Evolutionary conservation across 208 protist genomes (phyloP).

Genomic region (Herpetomonas tarakana): DNA sequence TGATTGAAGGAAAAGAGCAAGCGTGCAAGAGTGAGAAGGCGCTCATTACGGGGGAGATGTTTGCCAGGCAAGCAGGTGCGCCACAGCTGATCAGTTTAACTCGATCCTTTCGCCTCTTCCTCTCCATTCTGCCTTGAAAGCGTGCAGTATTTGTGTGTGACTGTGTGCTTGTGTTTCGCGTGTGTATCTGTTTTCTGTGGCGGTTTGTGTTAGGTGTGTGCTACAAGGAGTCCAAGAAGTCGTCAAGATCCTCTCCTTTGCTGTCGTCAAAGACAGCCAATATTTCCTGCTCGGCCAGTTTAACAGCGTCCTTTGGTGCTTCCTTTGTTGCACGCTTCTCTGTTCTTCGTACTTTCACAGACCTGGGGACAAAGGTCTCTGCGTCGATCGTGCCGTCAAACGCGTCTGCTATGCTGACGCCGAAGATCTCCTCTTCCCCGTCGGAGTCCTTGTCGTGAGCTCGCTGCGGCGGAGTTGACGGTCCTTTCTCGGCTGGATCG

Average conservation of each 20-base stretch:
- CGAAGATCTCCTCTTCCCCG: background rate
- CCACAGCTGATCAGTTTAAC: too few species aligned
- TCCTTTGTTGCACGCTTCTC: background rate
- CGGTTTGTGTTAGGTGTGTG: too few species aligned
- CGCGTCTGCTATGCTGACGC: background rate
- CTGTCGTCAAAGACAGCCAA: constrained; percentile 20
- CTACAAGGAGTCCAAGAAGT: constrained; percentile 54
- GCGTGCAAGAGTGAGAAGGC: too few species aligned
- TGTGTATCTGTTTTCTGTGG: too few species aligned
- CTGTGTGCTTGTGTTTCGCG: too few species aligned
- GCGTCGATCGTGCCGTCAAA: background rate
- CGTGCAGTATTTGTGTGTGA: too few species aligned
- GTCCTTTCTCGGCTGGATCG: constrained; percentile 4
- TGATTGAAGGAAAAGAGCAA: too few species aligned
- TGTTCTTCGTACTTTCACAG: constrained; percentile 12
- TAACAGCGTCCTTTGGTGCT: constrained; percentile 16
- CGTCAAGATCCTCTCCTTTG: constrained; percentile 37
- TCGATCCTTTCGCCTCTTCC: too few species aligned
- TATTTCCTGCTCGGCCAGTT: constrained; percentile 46
- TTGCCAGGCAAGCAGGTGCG: too few species aligned
- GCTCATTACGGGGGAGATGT: too few species aligned
- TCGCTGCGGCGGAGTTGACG: background rate
- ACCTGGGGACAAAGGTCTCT: background rate
- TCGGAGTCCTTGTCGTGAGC: background rate
- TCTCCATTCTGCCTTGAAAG: too few species aligned